These are phyloP conservation scores for Aquanectria penicillioides DNA, from an alignment of 2,329 filamentous ascomycete genomes.

Conservation along the genomic window DNA sequence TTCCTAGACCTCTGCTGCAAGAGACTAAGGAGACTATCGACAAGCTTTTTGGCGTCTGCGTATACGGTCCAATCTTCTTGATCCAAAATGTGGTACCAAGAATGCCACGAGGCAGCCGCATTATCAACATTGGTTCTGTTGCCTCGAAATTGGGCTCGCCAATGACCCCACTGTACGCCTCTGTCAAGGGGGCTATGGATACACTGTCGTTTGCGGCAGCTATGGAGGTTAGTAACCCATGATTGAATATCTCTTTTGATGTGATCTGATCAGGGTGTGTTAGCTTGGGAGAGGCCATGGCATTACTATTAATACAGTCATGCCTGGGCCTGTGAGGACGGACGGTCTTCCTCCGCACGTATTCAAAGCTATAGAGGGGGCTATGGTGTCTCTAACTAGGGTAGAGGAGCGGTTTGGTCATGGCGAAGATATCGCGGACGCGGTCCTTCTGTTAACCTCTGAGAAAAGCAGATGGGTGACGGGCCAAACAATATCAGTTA, in stretches of 20 bases:
- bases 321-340: constrained; percentile 49
- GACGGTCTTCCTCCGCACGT: constrained; percentile 34
- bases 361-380: constrained; percentile 20
- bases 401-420: constrained; percentile 46
- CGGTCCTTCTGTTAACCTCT: constrained; percentile 49
- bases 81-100: constrained; percentile 43
- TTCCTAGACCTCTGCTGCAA: constrained; percentile 30
- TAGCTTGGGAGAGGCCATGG: constrained; percentile 46
- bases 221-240: constrained; percentile 41
- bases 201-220: constrained; percentile 42
- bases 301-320: constrained; percentile 53
- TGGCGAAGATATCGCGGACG: constrained; percentile 42
- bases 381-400: constrained; percentile 39
- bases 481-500: constrained; percentile 51
- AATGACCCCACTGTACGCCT: constrained; percentile 39
- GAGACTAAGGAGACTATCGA: constrained; percentile 38
- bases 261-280: neutral
- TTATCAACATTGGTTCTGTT: constrained; percentile 47
- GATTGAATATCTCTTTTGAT: no score
- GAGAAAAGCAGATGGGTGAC: constrained; percentile 56
- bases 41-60: constrained; percentile 44
- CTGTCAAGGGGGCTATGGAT: constrained; percentile 47
- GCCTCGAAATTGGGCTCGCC: constrained; percentile 33
- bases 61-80: constrained; percentile 45
- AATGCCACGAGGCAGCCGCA: constrained; percentile 47